These are phyloP conservation scores for Boletus eberwhitei DNA, from an alignment of 768 basidiomycete genomes.

Conservation along the genomic window DNA sequence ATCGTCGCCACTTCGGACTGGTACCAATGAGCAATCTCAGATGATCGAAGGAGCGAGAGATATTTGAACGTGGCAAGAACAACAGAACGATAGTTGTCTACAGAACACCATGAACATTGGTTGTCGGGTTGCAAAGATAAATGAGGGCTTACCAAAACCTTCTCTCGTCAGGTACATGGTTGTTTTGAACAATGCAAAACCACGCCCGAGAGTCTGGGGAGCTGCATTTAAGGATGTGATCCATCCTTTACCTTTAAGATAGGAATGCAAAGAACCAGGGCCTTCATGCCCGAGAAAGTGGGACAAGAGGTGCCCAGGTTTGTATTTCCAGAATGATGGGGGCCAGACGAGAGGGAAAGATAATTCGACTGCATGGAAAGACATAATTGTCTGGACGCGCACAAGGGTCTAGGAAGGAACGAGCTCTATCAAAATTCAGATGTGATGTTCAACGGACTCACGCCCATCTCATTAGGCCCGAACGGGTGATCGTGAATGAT, in stretches of 20 bases:
- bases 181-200: conserved; percentile 89
- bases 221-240: conserved; percentile 70
- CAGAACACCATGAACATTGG: conserved; percentile 1
- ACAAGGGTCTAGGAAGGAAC: conserved; percentile 60
- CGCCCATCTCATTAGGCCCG: conserved; percentile 67
- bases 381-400: conserved; percentile 85
- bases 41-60: conserved; percentile 61
- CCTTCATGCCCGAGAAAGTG: conserved; percentile 93
- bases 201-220: conserved; percentile 66
- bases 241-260: conserved; percentile 89
- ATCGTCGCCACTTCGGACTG: conserved; percentile 76
- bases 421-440: conserved; percentile 8
- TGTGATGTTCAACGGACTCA: conserved; percentile 36
- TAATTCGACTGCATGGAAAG: conserved; percentile 79
- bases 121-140: neutral
- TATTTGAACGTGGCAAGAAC: conserved; percentile 76
- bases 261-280: conserved; percentile 85
- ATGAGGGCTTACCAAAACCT: conserved; percentile 66
- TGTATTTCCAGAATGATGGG: conserved; percentile 68
- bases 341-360: conserved; percentile 77
- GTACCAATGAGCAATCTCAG: conserved; percentile 58
- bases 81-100: conserved; percentile 70
- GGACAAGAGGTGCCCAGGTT: conserved; percentile 72
- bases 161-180: conserved; percentile 76
- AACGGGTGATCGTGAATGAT: conserved; percentile 73